Conservation (phyloP, 352 stramenopile genomes). For the Labyrinthula sp. region DNA sequence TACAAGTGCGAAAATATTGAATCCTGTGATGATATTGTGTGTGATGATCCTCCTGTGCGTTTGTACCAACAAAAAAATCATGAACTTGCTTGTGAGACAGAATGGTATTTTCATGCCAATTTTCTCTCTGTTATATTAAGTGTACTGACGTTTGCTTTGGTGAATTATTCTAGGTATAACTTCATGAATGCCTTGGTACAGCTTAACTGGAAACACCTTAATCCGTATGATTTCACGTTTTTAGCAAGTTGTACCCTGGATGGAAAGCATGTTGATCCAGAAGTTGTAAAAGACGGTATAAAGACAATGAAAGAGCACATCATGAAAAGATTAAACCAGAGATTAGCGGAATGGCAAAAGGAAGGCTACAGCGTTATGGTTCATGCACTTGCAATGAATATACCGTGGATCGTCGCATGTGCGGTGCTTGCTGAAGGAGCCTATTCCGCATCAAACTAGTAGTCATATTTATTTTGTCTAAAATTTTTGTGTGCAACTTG, state of each 20-base stretch:
- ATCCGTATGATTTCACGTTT: constrained; percentile 5
- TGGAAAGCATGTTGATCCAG: constrained; percentile 15
- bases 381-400: constrained; percentile 13
- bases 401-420: constrained; percentile 26
- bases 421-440: no score
- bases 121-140: constrained; percentile 1
- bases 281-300: constrained; percentile 15
- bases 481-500: no score
- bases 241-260: constrained; percentile 6
- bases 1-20: constrained; percentile 16
- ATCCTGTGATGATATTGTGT: constrained; percentile 9
- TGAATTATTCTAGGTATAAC: constrained; percentile 16
- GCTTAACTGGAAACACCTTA: constrained; percentile 8
- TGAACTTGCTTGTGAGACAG: constrained; percentile 16
- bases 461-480: no score
- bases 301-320: constrained; percentile 24
- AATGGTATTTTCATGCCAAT: constrained; percentile 24
- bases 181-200: constrained; percentile 12
- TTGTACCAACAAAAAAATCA: constrained; percentile 2
- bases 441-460: no score
- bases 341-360: constrained; percentile 7
- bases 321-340: constrained; percentile 2
- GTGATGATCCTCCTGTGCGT: constrained; percentile 1
- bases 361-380: constrained; percentile 11
- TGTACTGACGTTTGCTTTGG: constrained; percentile 6